A percentile compares a stretch with the other conserved stretches of the same genome.
phyloP scores from a whole-genome alignment of 495 filamentous ascomycete species.

The Amphirosellinia nigrospora region DNA sequence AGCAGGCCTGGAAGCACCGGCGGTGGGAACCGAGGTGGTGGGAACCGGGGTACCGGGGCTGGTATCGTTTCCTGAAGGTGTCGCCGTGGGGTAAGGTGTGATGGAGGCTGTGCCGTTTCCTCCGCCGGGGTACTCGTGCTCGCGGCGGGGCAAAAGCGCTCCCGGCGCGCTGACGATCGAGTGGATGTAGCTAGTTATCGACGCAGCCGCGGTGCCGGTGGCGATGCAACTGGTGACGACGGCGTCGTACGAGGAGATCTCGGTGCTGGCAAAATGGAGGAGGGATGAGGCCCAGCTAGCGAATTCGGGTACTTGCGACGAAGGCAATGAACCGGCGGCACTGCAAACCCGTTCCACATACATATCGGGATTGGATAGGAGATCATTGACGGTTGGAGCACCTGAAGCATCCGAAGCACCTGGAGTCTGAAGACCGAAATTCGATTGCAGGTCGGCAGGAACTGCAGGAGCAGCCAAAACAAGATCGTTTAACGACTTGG shows the following conservation, averaged over 20 bases:
- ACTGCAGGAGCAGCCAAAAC: background rate
- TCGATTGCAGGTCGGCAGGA: background rate
- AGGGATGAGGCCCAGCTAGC: background rate
- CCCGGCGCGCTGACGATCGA: constrained; percentile 7
- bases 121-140: background rate
- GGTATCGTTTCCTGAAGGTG: constrained; percentile 8
- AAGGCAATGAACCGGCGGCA: background rate
- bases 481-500: background rate
- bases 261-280: background rate
- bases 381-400: background rate
- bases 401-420: background rate
- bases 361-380: background rate
- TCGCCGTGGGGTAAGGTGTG: constrained; percentile 9
- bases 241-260: constrained; percentile 12
- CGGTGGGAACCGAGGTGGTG: background rate
- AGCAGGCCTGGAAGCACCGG: constrained; percentile 10
- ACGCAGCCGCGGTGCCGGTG: constrained; percentile 1
- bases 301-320: background rate
- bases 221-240: constrained; percentile 9
- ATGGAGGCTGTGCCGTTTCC: constrained; percentile 1
- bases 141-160: background rate
- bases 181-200: constrained; percentile 18
- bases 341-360: background rate
- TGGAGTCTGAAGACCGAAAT: background rate
- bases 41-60: background rate